Evolutionary conservation across 2,329 filamentous ascomycete species (phyloP).

Genomic region (Talaromyces marneffei): DNA sequence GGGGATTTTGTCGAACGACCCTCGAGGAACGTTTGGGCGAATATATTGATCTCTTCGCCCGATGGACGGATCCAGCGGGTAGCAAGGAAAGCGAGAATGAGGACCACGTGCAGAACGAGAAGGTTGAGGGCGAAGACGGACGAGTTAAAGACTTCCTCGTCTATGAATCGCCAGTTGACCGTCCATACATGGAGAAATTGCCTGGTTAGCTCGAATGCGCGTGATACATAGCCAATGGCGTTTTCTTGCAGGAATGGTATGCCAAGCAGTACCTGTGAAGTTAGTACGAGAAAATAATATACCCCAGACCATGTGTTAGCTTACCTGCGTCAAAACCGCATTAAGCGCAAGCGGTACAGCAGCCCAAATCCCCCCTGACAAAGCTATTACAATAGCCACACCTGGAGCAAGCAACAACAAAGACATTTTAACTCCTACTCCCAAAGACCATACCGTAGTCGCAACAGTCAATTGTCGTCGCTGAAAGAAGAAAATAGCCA

Average conservation of each 20-base stretch:
- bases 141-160: constrained; percentile 72
- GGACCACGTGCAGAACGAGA: constrained; percentile 57
- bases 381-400: constrained; percentile 67
- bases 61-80: constrained; percentile 69
- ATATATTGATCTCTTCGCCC: constrained; percentile 50
- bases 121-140: constrained; percentile 62
- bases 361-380: constrained; percentile 61
- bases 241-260: constrained; percentile 64
- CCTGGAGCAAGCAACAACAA: constrained; percentile 77
- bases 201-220: constrained; percentile 85
- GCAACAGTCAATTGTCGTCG: constrained; percentile 67
- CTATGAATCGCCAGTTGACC: constrained; percentile 96
- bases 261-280: constrained; percentile 44
- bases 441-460: constrained; percentile 66
- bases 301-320: too few relatives aligned
- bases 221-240: constrained; percentile 64
- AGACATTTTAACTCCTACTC: constrained; percentile 93
- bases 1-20: constrained; percentile 53
- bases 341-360: constrained; percentile 64
- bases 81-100: constrained; percentile 62
- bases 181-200: constrained; percentile 98
- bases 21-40: constrained; percentile 47
- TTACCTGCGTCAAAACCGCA: constrained; percentile 72
- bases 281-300: not conserved
- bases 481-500: constrained; percentile 74